Evolutionary conservation across 148 eudicot genomes (phyloP).

Genomic region (Amaranthus cruentus): DNA sequence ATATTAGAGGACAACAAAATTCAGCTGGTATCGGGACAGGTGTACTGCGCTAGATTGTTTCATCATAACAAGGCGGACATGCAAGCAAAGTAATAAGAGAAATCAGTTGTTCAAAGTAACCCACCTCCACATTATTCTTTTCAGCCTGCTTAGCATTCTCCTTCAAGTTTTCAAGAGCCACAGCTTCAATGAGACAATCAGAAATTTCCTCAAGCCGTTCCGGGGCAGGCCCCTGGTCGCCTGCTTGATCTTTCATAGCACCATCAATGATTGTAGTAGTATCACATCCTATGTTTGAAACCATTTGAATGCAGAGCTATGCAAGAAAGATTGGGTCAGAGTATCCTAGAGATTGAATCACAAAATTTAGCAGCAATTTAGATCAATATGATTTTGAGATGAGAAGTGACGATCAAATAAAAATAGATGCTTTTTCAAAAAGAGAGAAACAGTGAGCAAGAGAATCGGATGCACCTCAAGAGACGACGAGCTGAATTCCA

Average conservation of each 20-base stretch:
- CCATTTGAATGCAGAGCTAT: slow-evolving; percentile 56
- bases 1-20: slow-evolving; percentile 48
- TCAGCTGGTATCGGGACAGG: slow-evolving; percentile 78
- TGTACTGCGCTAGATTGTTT: slow-evolving; percentile 73
- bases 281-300: slow-evolving; percentile 45
- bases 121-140: slow-evolving; percentile 60
- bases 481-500: slow-evolving; percentile 53
- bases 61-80: slow-evolving; percentile 60
- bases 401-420: background rate
- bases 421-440: background rate
- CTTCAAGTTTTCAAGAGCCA: slow-evolving; percentile 89
- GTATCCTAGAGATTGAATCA: background rate
- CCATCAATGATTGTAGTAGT: slow-evolving; percentile 38
- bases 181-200: slow-evolving; percentile 80
- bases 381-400: background rate
- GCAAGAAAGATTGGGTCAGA: background rate
- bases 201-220: slow-evolving; percentile 54
- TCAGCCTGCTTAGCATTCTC: slow-evolving; percentile 93
- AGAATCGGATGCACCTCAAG: slow-evolving; percentile 54
- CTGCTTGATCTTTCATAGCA: slow-evolving; percentile 60
- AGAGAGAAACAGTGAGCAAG: slow-evolving; percentile 9
- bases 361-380: slow-evolving; percentile 1
- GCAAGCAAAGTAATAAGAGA: slow-evolving; percentile 67
- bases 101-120: slow-evolving; percentile 70
- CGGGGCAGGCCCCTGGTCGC: slow-evolving; percentile 60